Percentiles rank a stretch among this genome's conserved stretches.
Conservation (phyloP, 164 flowering plant genomes). For the Liriodendron chinense region DNA sequence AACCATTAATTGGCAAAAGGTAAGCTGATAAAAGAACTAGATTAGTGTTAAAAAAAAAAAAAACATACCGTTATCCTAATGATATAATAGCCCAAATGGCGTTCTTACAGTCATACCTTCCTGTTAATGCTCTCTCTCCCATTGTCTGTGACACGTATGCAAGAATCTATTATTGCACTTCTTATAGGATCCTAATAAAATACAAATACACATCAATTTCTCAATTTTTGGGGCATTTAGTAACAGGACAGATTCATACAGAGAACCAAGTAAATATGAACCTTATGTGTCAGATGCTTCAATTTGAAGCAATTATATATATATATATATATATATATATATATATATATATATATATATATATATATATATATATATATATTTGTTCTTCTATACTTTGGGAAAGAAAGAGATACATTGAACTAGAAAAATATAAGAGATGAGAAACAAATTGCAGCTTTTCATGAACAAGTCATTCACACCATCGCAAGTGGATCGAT, state of each 20-base stretch:
- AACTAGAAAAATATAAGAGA: too few species aligned
- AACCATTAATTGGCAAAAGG: background rate
- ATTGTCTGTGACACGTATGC: slow-evolving; percentile 77
- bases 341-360: too few species aligned
- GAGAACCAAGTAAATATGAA: background rate
- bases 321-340: too few species aligned
- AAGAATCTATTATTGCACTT: slow-evolving; percentile 70
- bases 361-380: too few species aligned
- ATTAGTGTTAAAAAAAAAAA: background rate
- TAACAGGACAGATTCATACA: background rate
- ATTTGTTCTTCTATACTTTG: too few species aligned
- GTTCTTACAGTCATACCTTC: slow-evolving; percentile 41
- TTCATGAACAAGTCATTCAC: too few species aligned
- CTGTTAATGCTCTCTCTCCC: slow-evolving; percentile 75
- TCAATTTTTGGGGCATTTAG: background rate
- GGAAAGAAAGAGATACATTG: too few species aligned
- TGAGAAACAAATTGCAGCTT: too few species aligned
- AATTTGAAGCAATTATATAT: background rate
- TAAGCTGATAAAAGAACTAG: background rate
- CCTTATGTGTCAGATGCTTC: background rate
- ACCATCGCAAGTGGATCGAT: too few species aligned
- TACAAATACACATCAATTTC: background rate
- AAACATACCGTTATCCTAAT: background rate
- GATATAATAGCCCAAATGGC: background rate
- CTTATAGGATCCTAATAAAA: slow-evolving; percentile 59